These are phyloP conservation scores for Mortierella sp. DNA, from an alignment of 371 early-diverging fungal species.

Conservation along the genomic window DNA sequence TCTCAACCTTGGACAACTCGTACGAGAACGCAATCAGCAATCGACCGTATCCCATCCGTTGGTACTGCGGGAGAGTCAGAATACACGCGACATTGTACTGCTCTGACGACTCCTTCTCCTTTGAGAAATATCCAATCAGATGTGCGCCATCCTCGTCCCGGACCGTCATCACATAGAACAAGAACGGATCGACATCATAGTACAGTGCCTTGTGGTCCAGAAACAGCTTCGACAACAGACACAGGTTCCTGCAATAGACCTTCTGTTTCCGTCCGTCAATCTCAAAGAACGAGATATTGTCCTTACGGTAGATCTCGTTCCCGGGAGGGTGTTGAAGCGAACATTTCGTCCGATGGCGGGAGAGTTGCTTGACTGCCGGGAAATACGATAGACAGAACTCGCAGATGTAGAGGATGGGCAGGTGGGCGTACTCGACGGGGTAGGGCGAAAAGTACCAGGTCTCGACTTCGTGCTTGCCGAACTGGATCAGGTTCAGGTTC, in stretches of 20 bases:
- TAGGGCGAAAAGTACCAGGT: constrained; percentile 99
- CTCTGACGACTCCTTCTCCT: constrained; percentile 97
- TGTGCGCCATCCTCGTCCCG: constrained; percentile 89
- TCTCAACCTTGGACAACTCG: constrained; percentile 96
- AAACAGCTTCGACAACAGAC: constrained; percentile 96
- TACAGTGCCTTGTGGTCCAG: constrained; percentile 99
- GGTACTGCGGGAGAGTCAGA: constrained; percentile 98
- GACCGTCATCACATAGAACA: constrained; percentile 97
- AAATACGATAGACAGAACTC: constrained; percentile 94
- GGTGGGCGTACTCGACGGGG: constrained; percentile 84
- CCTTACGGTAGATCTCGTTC: constrained; percentile 92
- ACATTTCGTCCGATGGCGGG: constrained; percentile 86
- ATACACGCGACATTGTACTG: constrained; percentile 99
- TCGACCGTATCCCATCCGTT: constrained; percentile 98
- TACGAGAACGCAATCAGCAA: constrained; percentile 98
- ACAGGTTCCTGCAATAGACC: constrained; percentile 91
- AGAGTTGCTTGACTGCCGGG: constrained; percentile 72
- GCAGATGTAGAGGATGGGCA: constrained; percentile 89
- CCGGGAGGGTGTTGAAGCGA: constrained; percentile 94
- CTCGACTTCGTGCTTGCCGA: constrained; percentile 95
- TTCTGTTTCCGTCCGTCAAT: constrained; percentile 94
- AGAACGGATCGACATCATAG: constrained; percentile 99
- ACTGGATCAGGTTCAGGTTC: constrained; percentile 93
- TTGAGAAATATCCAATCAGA: constrained; percentile 99
- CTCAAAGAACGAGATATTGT: constrained; percentile 92